Conservation (phyloP, 352 stramenopile species). For the Nothophytophthora sp. region DNA sequence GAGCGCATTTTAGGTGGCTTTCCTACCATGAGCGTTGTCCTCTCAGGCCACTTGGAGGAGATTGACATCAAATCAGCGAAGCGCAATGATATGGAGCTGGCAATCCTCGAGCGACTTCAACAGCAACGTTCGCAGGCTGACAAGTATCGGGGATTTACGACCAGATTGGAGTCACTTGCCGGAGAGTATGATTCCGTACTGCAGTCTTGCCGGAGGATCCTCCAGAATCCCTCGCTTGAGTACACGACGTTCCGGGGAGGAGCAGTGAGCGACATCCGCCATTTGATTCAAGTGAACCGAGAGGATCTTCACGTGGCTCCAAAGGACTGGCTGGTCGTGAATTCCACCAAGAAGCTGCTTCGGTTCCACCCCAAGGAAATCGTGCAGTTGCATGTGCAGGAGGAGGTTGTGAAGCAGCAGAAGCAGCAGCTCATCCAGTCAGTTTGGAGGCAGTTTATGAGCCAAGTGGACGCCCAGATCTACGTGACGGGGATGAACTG, state of each 20-base stretch:
- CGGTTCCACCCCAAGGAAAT: conserved; percentile 43
- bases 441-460: conserved; percentile 46
- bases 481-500: conserved; percentile 42
- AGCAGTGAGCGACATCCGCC: conserved; percentile 21
- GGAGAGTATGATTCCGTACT: conserved; percentile 18
- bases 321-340: conserved; percentile 42
- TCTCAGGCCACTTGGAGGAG: conserved; percentile 11
- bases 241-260: conserved; percentile 30
- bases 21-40: conserved; percentile 11
- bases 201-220: conserved; percentile 4
- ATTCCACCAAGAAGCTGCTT: conserved; percentile 44
- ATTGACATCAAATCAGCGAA: conserved; percentile 22
- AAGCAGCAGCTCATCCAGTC: conserved; percentile 30
- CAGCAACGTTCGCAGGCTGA: conserved; percentile 4
- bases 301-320: conserved; percentile 27
- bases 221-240: conserved; percentile 20
- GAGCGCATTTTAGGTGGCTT: conserved; percentile 17
- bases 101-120: conserved; percentile 19
- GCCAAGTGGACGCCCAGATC: conserved; percentile 29
- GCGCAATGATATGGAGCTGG: conserved; percentile 23
- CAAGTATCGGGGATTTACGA: conserved; percentile 18
- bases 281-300: conserved; percentile 31
- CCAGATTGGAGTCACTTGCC: conserved; percentile 19
- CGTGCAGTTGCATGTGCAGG: conserved; percentile 30
- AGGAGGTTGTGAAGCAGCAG: conserved; percentile 32